Evolutionary conservation across 129 eudicot genomes (phyloP), one percentile per base, ranked within the genome.

Genomic region (Logfia minima): DNA sequence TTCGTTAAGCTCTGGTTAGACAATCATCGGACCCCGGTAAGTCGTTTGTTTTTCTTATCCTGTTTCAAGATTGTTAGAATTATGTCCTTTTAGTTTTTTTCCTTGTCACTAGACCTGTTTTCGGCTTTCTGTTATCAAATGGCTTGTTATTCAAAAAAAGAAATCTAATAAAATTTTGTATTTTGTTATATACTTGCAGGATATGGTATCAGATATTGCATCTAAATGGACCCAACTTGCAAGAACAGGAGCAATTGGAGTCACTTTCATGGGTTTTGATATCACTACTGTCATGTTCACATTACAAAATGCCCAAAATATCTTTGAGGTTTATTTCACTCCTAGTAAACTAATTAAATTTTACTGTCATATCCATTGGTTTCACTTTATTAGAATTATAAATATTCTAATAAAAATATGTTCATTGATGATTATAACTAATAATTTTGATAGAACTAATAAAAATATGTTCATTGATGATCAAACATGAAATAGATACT

Each of bases 221-320:
- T 84, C 34, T 88, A 89, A 85, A 84, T 95, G 97, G 99, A 85
- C 90, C 45, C 79, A 89, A 56, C 68, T 95, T 75, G 82, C 93
- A 78, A 86, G 89, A 85, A 87, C 96, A 5, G 99, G 97, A 76
- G 86, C 89, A 19, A 69, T 90, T 64, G 92, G 85, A 71, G 87
- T 79, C 37, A 86, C 79, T 82, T 95, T 95, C 82, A 82, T 83
- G 85, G 96, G 89, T 8, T 81, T 89, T 75, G 99, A 95, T 86
- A 18, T 88, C 34, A 81, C 83, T 71, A 95, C 99, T 34, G 83
- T 95, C 16, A 95, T 91, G 99, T 88, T 95, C 88, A 82, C 88
- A 43, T 75, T 92, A 89, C 86, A 91, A 78, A 90, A 86, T 77
- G 97, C 91, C 37, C 99, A 86, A 79, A 91, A 91, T 77, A 70